These are phyloP conservation scores for Ophiorrhiza pumila DNA, from an alignment of 257 asterid genomes.

Conservation along the genomic window DNA sequence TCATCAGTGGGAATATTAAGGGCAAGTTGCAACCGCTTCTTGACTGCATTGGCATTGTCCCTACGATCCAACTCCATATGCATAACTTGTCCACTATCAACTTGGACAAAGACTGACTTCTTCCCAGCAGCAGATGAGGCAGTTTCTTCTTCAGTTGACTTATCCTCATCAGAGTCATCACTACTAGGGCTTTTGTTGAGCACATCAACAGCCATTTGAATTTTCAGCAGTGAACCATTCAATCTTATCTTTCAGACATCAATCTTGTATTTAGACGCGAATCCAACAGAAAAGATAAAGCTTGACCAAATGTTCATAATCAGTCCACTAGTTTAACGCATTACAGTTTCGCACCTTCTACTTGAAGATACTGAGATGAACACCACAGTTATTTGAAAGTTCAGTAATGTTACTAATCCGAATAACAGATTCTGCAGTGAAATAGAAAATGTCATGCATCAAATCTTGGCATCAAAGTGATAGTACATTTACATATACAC, in stretches of 20 bases:
- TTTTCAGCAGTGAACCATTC: slow-evolving; percentile 13
- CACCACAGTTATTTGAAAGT: neutral
- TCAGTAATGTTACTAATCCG: neutral
- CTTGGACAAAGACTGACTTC: slow-evolving; percentile 88
- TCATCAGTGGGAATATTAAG: slow-evolving; percentile 77
- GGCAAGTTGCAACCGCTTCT: slow-evolving; percentile 78
- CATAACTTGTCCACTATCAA: slow-evolving; percentile 81
- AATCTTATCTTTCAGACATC: slow-evolving; percentile 5
- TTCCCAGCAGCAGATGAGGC: slow-evolving; percentile 28
- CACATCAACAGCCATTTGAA: slow-evolving; percentile 88
- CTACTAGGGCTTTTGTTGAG: slow-evolving; percentile 54
- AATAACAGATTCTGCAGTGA: neutral
- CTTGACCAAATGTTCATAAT: neutral
- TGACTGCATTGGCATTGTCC: slow-evolving; percentile 90
- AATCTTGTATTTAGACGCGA: neutral
- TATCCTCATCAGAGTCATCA: slow-evolving; percentile 59
- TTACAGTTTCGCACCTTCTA: neutral
- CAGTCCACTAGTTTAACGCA: neutral
- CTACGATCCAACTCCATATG: slow-evolving; percentile 87
- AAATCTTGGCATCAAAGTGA: neutral
- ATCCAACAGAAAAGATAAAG: neutral
- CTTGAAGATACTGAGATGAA: neutral
- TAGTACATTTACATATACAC: no score
- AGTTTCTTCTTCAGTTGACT: slow-evolving; percentile 54
- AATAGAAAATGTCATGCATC: neutral